Evolutionary conservation across 2,329 filamentous ascomycete species (phyloP), one percentile per base, ranked within the genome.

Genomic region (Myrmaecium sp.): DNA sequence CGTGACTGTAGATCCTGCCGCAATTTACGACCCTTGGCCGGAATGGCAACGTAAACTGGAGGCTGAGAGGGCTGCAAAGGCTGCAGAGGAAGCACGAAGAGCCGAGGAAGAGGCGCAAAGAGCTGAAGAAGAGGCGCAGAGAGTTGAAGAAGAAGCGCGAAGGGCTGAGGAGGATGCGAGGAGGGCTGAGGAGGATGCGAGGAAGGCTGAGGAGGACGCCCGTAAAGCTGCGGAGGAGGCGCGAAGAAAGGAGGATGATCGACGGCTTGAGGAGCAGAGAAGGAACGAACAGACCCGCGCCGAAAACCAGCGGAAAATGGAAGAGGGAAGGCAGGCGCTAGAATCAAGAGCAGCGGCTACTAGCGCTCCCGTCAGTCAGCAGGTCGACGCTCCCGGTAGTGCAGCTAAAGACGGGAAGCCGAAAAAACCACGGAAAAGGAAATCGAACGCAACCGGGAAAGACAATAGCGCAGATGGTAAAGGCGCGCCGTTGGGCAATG

Each of bases 21-120:
- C 61, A 24, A 58, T 66, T 3, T 67, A 66, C 32, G 60, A 67
- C 31, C 60, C 60, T 3, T 64, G 57, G 43, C 57, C 57, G 3
- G 56, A 61, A 31, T 54, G 60, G 26, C 52, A 60, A 32, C 46
- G 58, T 19, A 52, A 56, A 36, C 37, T 49, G 23, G 39, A 54
- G 40, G 41, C 38, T 2, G 25, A 33, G 12, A 41, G 42, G 10
- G 42, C 41, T n/a, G 42, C 44, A 22, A 47, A 49, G 33, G 49
- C 39, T 12, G 34, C 41, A 2, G 44, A 49, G 33, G 44, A 49
- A 32, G 42, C 43, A n/a, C 36, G 33, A 12, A 40, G 40, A 15
- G 47, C 45, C n/a, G 49, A 52, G 29, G 43, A 47, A 23, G 43
- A 52, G 28, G 36, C 33, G 4, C 36, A 40, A 25, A 37, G 34